Percentiles rank a stretch among this genome's conserved stretches.
Conservation (phyloP, 441 rosid species). For the Melastoma candidum region DNA sequence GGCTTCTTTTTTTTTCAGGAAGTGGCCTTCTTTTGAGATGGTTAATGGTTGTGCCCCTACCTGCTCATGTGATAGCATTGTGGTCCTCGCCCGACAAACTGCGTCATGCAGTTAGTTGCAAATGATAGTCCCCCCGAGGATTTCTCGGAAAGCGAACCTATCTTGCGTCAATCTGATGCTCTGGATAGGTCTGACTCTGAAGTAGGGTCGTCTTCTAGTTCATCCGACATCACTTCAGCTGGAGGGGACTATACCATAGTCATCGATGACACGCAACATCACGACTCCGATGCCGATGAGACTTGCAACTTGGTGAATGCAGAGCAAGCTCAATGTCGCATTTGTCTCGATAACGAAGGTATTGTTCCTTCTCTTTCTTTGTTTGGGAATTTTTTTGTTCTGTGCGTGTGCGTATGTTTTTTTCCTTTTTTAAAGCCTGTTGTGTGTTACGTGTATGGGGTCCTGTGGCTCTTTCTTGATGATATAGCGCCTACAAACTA, state of each 20-base stretch:
- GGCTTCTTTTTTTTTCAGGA: constrained; percentile 22
- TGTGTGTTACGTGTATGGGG: neutral
- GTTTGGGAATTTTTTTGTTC: constrained; percentile 11
- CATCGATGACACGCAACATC: constrained; percentile 39
- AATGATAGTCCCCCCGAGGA: constrained; percentile 55
- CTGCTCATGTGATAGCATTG: constrained; percentile 26
- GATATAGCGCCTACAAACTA: constrained; percentile 6
- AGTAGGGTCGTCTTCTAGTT: constrained; percentile 36
- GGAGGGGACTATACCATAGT: constrained; percentile 36
- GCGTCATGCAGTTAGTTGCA: constrained; percentile 78
- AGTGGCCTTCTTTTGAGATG: constrained; percentile 28
- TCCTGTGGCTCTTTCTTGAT: constrained; percentile 3
- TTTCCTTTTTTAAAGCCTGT: no score
- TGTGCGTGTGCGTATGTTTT: neutral
- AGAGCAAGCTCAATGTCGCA: constrained; percentile 90
- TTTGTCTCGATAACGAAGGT: constrained; percentile 97
- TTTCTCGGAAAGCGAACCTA: constrained; percentile 57
- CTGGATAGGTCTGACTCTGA: constrained; percentile 25
- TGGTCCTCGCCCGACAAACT: constrained; percentile 21
- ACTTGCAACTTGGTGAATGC: constrained; percentile 53
- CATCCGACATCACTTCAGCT: constrained; percentile 54
- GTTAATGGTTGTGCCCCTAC: constrained; percentile 19
- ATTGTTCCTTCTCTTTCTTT: constrained; percentile 15
- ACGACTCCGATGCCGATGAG: constrained; percentile 38
- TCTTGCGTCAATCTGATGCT: constrained; percentile 34